Evolutionary conservation across 2,329 filamentous ascomycete species (phyloP).

Genomic region (Spiromastix sp.): DNA sequence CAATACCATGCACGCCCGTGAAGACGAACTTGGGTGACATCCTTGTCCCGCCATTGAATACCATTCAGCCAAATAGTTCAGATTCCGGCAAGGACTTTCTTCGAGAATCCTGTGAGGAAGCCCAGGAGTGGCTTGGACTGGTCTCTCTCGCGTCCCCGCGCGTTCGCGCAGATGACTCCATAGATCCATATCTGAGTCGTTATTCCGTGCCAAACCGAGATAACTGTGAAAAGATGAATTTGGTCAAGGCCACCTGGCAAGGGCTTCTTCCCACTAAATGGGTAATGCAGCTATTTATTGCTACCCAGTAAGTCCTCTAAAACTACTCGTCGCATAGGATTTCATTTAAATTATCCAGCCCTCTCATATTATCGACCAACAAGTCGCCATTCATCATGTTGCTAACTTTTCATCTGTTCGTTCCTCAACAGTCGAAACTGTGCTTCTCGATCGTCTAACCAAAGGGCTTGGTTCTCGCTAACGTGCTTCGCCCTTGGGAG

Average conservation of each 20-base stretch:
- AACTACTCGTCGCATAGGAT: no score
- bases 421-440: constrained; percentile 7
- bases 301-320: constrained; percentile 25
- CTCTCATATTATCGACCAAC: no score
- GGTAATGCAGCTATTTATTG: constrained; percentile 27
- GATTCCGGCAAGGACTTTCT: constrained; percentile 33
- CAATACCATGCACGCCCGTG: constrained; percentile 20
- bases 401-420: no score
- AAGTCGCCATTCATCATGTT: no score
- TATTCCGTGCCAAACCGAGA: constrained; percentile 28
- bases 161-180: constrained; percentile 24
- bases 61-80: constrained; percentile 11
- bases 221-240: constrained; percentile 13
- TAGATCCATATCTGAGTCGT: constrained; percentile 35
- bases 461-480: constrained; percentile 25
- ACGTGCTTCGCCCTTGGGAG: constrained; percentile 23
- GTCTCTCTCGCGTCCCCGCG: constrained; percentile 37
- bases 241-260: constrained; percentile 33
- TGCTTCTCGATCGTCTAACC: constrained; percentile 1
- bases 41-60: constrained; percentile 24
- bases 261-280: constrained; percentile 31
- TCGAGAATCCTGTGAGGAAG: constrained; percentile 49
- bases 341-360: no score
- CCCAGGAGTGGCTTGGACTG: constrained; percentile 54
- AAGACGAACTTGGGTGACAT: constrained; percentile 17